Evolutionary conservation across 768 basidiomycete genomes (phyloP).

Genomic region (Tephrocybe sp.): DNA sequence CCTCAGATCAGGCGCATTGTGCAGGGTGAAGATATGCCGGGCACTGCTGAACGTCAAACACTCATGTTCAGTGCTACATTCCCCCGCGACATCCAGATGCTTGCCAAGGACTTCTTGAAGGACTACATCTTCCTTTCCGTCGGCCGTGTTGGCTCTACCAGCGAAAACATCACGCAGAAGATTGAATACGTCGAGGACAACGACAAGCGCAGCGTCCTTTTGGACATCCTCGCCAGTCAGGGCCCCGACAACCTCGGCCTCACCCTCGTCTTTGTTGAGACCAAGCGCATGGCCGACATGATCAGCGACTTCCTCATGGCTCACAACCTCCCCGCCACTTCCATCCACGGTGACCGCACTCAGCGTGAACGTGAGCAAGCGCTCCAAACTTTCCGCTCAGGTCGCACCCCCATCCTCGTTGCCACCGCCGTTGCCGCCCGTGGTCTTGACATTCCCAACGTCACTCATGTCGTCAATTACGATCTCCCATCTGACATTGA

Average conservation of each 20-base stretch:
- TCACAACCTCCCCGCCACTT: constrained; percentile 85
- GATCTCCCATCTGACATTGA: constrained; percentile 98
- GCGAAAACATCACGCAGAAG: constrained; percentile 99
- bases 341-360: constrained; percentile 96
- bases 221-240: constrained; percentile 89
- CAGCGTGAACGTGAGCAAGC: constrained; percentile 98
- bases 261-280: constrained; percentile 97
- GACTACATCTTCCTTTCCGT: constrained; percentile 99
- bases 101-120: constrained; percentile 93
- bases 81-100: constrained; percentile 97
- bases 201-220: constrained; percentile 95
- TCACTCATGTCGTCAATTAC: constrained; percentile 98
- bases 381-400: constrained; percentile 91
- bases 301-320: constrained; percentile 91
- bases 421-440: constrained; percentile 99
- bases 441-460: constrained; percentile 98
- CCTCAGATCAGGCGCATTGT: constrained; percentile 98
- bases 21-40: constrained; percentile 99
- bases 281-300: constrained; percentile 99
- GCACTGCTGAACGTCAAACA: constrained; percentile 85
- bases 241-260: constrained; percentile 62
- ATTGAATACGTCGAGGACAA: constrained; percentile 96
- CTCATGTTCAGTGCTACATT: constrained; percentile 99
- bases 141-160: constrained; percentile 96
- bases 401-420: constrained; percentile 93